Base-by-base conservation (phyloP, 192 early-diverging fungal species). In the Chytriomyces sp. region DNA sequence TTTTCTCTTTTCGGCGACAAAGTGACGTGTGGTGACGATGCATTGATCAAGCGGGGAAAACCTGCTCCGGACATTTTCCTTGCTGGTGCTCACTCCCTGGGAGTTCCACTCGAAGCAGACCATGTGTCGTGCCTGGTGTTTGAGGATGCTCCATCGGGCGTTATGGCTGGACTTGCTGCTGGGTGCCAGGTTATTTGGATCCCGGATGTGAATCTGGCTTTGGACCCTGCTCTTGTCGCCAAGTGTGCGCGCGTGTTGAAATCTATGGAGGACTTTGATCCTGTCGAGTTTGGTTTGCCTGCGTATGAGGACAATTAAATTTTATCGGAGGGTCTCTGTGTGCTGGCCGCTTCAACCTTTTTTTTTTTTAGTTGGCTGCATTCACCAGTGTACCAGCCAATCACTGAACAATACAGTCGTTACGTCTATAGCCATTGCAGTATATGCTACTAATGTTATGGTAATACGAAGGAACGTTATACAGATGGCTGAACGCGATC, bases 21-120 rank as follows among this genome's bases (percentile, higher is more conserved):
- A 60, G 88, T 97, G 77, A 91, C 92, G 5, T 94, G 93, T 72
- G 97, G 96, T 10, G 94, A 98, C 80, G 95, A 98, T 77, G 84
- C 91, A 2, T 87, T 82, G 6, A 89, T 98, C 57, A 80, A 69
- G 64, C 80, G 87, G 62, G 92, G 94, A 5, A 98, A 98, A 84
- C 97, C 97, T 2, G 85, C 90, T 23, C 97, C 97, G 3, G 97
- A 98, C 69, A 87, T 97, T 28, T 98, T 97, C 83, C 85, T 91
- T 20, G 89, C 85, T 6, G 95, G 93, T 8, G 88, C 90, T 66
- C 69, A 89, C 48, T 79, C 79, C 72, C 62, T 93, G 16, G 89
- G 92, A 48, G 20, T 62, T n/a, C 63, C 63, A n/a, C 64, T 71
- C 8, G 57, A 11, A 5, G 53, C 47, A 20, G 82, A 84, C 50